Evolutionary conservation across 1,284 basidiomycete species (phyloP), one percentile per base, ranked within the genome.

Genomic region (Anthracocystis panici-leucophaei): DNA sequence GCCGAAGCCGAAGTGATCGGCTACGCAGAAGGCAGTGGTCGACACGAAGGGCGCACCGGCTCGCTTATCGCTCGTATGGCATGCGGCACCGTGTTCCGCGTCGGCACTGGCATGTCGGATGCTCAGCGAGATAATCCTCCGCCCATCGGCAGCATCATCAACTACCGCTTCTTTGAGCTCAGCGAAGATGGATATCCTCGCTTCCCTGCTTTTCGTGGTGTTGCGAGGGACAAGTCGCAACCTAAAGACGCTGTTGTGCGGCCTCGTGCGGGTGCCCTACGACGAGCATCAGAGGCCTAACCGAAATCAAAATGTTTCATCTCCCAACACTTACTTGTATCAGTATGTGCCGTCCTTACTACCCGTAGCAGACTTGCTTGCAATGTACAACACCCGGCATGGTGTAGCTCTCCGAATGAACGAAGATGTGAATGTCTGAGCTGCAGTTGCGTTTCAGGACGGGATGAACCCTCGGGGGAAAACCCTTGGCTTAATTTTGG

Each of bases 1-100:
- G 90, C 89, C 6, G 91, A 91, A 78, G 91, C 90, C 8, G 82
- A 88, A 42, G 90, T 91, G 5, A 88, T 88, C 7, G 90, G 89
- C 0, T 88, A 91, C 77, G 87, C 87, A 16, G 85, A 87, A 14
- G 90, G 90, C 9, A 89, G 89, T 23, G 90, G 89, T 8, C 88
- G 88, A 73, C 86, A 90, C 78, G 85, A 86, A 45, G 89, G 88
- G 12, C 84, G 87, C 23, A 88, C 87, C 1, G 90, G 90, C 16
- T 87, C 90, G 6, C 82, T 91, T 27, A 88, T 88, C 35, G 90
- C 90, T 77, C 87, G 88, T 73, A 91, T 91, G 90, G 89, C 86
- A 55, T 89, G 88, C 14, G 89, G 89, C 21, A 89, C 90, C 33
- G 68, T 60, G 18, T 80, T 85, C 60, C 65, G 75, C 21, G 76